Evolutionary conservation across 768 basidiomycete genomes (phyloP).

Genomic region (Lenzites betulinus): DNA sequence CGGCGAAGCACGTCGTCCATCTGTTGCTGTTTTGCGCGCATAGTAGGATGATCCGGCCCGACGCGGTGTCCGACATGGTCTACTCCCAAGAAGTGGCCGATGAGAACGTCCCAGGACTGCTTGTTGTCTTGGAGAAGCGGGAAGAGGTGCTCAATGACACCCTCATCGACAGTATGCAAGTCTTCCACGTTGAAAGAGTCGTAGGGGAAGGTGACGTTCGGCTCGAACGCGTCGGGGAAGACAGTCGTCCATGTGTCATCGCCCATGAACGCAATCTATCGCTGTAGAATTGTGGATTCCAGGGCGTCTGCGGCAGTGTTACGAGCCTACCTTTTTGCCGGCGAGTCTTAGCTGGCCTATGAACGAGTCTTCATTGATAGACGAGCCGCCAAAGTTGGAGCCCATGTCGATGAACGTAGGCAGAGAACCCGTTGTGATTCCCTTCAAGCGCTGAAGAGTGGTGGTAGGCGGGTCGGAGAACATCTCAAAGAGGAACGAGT

Average conservation of each 20-base stretch:
- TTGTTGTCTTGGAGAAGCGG: slow-evolving; percentile 61
- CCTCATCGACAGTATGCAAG: slow-evolving; percentile 91
- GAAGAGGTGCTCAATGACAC: slow-evolving; percentile 82
- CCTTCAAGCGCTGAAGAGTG: slow-evolving; percentile 94
- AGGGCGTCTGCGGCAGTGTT: slow-evolving; percentile 2
- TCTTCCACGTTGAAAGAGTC: slow-evolving; percentile 99
- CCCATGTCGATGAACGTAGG: slow-evolving; percentile 97
- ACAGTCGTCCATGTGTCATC: slow-evolving; percentile 96
- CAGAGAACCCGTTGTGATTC: slow-evolving; percentile 89
- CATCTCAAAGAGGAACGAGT: slow-evolving; percentile 86
- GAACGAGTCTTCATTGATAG: slow-evolving; percentile 86
- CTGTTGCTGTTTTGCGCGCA: slow-evolving; percentile 83
- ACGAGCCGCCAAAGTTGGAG: slow-evolving; percentile 86
- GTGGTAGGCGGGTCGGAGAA: slow-evolving; percentile 95
- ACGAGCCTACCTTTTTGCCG: slow-evolving; percentile 57
- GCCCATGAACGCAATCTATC: slow-evolving; percentile 85
- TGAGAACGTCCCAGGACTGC: slow-evolving; percentile 77
- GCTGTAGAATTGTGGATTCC: slow-evolving; percentile 25
- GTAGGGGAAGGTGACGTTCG: slow-evolving; percentile 78
- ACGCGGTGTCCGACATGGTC: slow-evolving; percentile 96
- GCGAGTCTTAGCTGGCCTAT: slow-evolving; percentile 66
- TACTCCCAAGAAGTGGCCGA: slow-evolving; percentile 94
- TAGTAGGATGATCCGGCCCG: slow-evolving; percentile 84
- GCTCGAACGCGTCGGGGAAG: slow-evolving; percentile 75
- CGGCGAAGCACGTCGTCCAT: slow-evolving; percentile 80